Conservation (phyloP, 2,329 filamentous ascomycete species). For the Pseudogymnoascus sp. region DNA sequence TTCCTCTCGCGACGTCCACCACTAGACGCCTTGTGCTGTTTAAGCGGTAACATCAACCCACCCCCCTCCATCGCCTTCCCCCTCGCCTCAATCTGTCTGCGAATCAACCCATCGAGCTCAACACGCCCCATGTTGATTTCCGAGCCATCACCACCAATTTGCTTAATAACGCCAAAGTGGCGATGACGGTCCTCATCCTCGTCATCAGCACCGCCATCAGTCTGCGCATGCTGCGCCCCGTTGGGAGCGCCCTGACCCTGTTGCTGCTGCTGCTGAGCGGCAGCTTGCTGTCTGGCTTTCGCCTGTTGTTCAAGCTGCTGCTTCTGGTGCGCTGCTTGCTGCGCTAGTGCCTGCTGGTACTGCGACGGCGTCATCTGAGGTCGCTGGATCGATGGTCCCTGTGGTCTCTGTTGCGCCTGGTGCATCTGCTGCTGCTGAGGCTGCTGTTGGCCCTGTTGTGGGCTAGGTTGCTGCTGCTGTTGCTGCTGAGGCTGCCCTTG, state of each 20-base stretch:
- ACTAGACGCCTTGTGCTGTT: conserved; percentile 29
- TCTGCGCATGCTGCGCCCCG: conserved; percentile 51
- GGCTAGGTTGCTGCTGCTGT: conserved; percentile 25
- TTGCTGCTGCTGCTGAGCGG: conserved; percentile 29
- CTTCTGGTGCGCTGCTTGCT: conserved; percentile 28
- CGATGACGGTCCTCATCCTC: conserved; percentile 38
- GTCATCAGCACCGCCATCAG: conserved; percentile 64
- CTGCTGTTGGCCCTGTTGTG: conserved; percentile 15
- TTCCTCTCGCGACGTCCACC: conserved; percentile 14
- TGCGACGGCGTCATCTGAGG: conserved; percentile 13
- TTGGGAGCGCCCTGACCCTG: conserved; percentile 31
- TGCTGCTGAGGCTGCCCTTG: conserved; percentile 25
- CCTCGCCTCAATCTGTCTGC: conserved; percentile 57
- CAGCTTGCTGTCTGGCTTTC: conserved; percentile 11
- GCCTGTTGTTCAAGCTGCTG: conserved; percentile 25
- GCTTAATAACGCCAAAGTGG: conserved; percentile 48
- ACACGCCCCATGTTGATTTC: conserved; percentile 49
- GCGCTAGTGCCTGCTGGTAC: conserved; percentile 24
- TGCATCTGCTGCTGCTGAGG: conserved; percentile 22
- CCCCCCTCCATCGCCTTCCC: conserved; percentile 66
- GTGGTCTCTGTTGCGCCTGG: conserved; percentile 17
- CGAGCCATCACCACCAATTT: conserved; percentile 46
- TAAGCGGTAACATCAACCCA: conserved; percentile 66
- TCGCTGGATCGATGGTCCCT: conserved; percentile 16
- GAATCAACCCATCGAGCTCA: conserved; percentile 63